phyloP scores from a whole-genome alignment of 2,329 filamentous ascomycete species.

The Blastomyces parvus region DNA sequence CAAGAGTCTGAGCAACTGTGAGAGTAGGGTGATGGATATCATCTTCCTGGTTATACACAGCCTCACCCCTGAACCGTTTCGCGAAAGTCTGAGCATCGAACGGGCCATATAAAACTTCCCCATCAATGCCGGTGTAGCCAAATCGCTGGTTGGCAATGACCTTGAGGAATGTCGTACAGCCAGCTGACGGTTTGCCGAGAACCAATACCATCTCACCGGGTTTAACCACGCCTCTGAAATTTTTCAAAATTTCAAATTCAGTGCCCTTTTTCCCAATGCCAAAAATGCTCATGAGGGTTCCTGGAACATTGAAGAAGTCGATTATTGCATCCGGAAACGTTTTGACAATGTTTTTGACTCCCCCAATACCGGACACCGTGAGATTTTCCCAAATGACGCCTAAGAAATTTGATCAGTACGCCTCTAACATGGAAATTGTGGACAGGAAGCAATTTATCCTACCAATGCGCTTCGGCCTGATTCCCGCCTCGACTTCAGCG shows the following conservation, averaged over 20 bases:
- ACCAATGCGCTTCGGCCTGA: slow-evolving; percentile 67
- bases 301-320: slow-evolving; percentile 65
- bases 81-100: slow-evolving; percentile 61
- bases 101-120: slow-evolving; percentile 68
- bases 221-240: slow-evolving; percentile 53
- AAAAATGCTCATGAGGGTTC: slow-evolving; percentile 54
- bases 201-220: slow-evolving; percentile 87
- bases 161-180: slow-evolving; percentile 75
- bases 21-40: slow-evolving; percentile 78
- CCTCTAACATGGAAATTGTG: not conserved
- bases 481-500: slow-evolving; percentile 66
- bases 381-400: slow-evolving; percentile 69
- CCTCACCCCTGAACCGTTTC: slow-evolving; percentile 66
- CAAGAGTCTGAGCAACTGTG: slow-evolving; percentile 77
- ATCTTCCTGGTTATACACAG: slow-evolving; percentile 78
- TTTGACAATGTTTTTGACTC: slow-evolving; percentile 59
- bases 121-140: slow-evolving; percentile 56
- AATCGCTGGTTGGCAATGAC: slow-evolving; percentile 75
- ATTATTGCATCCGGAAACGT: slow-evolving; percentile 72
- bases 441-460: slow-evolving; percentile 7
- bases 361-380: slow-evolving; percentile 66
- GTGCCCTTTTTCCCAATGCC: slow-evolving; percentile 57
- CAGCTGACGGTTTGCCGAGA: slow-evolving; percentile 62
- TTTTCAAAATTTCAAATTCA: slow-evolving; percentile 63
- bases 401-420: slow-evolving; percentile 12